These are phyloP conservation scores for Neoboletus subvelutipes DNA, from an alignment of 768 basidiomycete species.

Conservation along the genomic window DNA sequence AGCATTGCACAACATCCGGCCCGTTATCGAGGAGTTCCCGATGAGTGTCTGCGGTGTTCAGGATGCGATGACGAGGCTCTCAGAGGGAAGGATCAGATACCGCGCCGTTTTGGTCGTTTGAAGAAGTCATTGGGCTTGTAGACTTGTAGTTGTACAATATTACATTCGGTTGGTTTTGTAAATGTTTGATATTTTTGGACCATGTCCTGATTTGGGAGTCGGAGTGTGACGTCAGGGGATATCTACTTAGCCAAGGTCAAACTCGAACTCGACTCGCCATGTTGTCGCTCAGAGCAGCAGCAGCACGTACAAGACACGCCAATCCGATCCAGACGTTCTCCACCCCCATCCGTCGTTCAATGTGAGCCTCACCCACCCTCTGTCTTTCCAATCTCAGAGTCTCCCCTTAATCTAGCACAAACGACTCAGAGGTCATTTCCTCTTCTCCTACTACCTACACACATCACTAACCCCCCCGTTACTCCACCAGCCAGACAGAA, in stretches of 20 bases:
- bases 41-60: conserved; percentile 33
- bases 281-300: conserved; percentile 13
- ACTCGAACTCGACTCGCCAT: conserved; percentile 7
- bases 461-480: not conserved
- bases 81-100: conserved; percentile 30
- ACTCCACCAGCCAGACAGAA: conserved; percentile 46
- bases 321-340: not conserved
- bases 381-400: conserved; percentile 1
- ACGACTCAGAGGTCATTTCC: conserved; percentile 48
- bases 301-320: not conserved
- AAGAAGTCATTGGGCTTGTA: not conserved
- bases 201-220: conserved; percentile 1
- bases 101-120: conserved; percentile 29
- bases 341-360: not conserved
- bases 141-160: no score
- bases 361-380: not conserved
- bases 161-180: not conserved
- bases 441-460: not conserved
- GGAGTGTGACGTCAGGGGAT: conserved; percentile 17
- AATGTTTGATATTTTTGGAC: not conserved
- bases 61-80: conserved; percentile 27
- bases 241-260: not conserved
- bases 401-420: conserved; percentile 38
- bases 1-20: conserved; percentile 28
- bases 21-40: conserved; percentile 34